A percentile compares a stretch with the other conserved stretches of the same genome.
phyloP scores from a whole-genome alignment of 106 monocot genomes.

The Dendrobium chrysotoxum region DNA sequence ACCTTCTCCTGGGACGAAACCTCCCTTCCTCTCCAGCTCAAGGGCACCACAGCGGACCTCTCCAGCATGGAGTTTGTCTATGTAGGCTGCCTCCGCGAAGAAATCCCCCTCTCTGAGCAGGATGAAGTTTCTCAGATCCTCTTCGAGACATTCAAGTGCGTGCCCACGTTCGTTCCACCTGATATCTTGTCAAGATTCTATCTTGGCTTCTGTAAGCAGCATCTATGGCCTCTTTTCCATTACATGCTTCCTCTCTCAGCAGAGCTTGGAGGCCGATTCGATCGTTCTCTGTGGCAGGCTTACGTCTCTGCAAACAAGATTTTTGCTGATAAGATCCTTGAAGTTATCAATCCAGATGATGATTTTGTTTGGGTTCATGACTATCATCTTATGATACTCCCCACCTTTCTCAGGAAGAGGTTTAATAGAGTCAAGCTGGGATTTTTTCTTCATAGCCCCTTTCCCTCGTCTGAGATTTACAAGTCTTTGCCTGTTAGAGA shows the following conservation, averaged over 20 bases:
- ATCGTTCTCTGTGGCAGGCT: constrained; percentile 46
- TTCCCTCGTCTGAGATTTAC: constrained; percentile 57
- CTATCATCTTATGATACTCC: constrained; percentile 50
- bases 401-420: constrained; percentile 49
- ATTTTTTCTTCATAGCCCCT: constrained; percentile 54
- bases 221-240: constrained; percentile 50
- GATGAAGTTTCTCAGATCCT: constrained; percentile 35
- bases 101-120: constrained; percentile 29
- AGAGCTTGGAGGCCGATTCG: constrained; percentile 40
- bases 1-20: constrained; percentile 53
- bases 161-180: constrained; percentile 36
- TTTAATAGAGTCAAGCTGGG: constrained; percentile 50
- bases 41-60: constrained; percentile 39
- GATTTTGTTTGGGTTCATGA: constrained; percentile 63
- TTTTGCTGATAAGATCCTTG: constrained; percentile 47
- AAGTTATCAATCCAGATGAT: constrained; percentile 53
- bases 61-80: constrained; percentile 75
- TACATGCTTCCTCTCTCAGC: constrained; percentile 42
- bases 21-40: constrained; percentile 50
- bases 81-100: constrained; percentile 41
- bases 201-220: constrained; percentile 57
- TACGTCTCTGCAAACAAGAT: constrained; percentile 58
- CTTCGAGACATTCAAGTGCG: constrained; percentile 30
- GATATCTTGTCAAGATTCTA: constrained; percentile 37
- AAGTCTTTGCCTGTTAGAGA: constrained; percentile 38